phyloP scores from a whole-genome alignment of 768 basidiomycete genomes.

The Rhodotorula graminis region DNA sequence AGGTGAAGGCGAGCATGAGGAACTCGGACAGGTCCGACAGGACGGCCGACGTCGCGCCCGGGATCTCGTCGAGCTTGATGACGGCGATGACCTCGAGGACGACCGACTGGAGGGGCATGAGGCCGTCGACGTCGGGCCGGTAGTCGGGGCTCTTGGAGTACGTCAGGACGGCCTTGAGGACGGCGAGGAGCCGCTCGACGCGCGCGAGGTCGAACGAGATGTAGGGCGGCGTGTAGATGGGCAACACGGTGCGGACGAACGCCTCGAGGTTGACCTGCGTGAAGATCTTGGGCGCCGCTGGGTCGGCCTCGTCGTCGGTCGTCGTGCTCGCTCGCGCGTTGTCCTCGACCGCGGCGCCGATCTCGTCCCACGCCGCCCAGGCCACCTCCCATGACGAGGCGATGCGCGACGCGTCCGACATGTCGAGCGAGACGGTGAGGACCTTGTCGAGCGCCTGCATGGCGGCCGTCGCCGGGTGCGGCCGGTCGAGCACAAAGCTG shows the following conservation, averaged over 20 bases:
- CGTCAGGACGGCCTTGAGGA: constrained; percentile 68
- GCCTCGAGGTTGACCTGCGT: constrained; percentile 83
- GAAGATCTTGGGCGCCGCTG: constrained; percentile 50
- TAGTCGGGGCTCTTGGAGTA: constrained; percentile 80
- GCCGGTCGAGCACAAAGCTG: constrained; percentile 63
- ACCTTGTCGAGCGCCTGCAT: constrained; percentile 77
- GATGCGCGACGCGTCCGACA: constrained; percentile 46
- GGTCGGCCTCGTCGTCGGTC: neutral
- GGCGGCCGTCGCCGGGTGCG: constrained; percentile 72
- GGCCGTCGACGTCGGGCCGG: constrained; percentile 74
- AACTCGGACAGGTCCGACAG: constrained; percentile 81
- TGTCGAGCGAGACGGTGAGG: constrained; percentile 54
- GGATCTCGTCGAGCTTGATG: constrained; percentile 59
- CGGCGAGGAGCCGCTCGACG: constrained; percentile 64
- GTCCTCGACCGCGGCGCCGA: constrained; percentile 18
- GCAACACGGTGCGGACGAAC: constrained; percentile 66
- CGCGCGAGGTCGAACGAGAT: constrained; percentile 52
- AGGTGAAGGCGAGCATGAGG: constrained; percentile 77
- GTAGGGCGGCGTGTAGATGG: constrained; percentile 47
- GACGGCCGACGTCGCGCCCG: constrained; percentile 57
- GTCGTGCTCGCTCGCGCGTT: neutral
- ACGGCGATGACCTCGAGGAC: constrained; percentile 65
- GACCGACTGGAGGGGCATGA: constrained; percentile 58
- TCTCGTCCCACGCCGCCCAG: constrained; percentile 66
- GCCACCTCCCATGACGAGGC: constrained; percentile 58